Conservation (phyloP, 2,329 filamentous ascomycete genomes). For the Emergomyces orientalis region DNA sequence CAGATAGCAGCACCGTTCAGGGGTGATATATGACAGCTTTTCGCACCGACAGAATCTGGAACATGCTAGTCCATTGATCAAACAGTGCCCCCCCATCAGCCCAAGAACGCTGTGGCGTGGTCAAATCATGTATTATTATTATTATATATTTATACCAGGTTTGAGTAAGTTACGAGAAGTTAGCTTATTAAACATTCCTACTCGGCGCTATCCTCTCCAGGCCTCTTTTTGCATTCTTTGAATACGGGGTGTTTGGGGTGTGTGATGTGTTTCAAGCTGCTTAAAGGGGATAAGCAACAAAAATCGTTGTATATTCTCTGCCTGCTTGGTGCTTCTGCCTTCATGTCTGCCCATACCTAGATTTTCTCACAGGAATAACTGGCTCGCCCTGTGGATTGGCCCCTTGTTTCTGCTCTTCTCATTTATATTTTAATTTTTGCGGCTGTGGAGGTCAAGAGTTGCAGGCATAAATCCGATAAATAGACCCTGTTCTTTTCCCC, state of each 20-base stretch:
- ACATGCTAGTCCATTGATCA: neutral
- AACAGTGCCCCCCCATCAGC: neutral
- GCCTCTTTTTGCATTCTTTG: neutral
- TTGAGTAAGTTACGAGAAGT: neutral
- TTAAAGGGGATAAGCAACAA: neutral
- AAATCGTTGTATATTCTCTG: neutral
- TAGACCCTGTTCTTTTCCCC: neutral
- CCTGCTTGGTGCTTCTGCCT: neutral
- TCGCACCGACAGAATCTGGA: neutral
- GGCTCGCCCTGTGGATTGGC: neutral
- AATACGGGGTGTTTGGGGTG: neutral
- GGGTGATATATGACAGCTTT: slow-evolving; percentile 21
- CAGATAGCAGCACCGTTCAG: too few relatives aligned
- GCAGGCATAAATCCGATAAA: neutral
- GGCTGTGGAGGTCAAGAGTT: neutral
- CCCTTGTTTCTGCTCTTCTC: neutral
- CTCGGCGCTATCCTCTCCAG: neutral
- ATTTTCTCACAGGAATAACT: neutral
- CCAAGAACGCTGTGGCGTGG: neutral
- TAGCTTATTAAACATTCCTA: neutral
- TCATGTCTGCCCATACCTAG: neutral
- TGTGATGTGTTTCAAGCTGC: neutral
- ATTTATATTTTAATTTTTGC: neutral
- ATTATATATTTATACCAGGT: neutral
- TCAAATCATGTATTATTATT: neutral